These are phyloP conservation scores for Suillus brevipes DNA, from an alignment of 768 basidiomycete genomes.

Conservation along the genomic window DNA sequence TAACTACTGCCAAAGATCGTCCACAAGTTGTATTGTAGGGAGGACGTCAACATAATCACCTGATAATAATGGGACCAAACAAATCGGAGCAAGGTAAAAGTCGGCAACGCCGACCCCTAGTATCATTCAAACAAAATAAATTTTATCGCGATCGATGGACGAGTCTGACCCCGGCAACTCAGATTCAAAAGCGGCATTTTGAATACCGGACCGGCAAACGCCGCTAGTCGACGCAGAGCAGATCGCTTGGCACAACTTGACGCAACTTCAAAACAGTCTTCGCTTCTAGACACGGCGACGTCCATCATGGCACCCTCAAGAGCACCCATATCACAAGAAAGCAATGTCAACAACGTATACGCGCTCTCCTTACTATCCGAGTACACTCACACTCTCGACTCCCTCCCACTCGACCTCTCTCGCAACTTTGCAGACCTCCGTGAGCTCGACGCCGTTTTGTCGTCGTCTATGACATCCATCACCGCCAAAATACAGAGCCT, in stretches of 20 bases:
- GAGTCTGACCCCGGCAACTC: background rate
- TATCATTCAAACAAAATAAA: background rate
- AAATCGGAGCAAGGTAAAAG: too few relatives aligned
- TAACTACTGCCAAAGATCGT: too few relatives aligned
- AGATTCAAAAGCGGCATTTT: background rate
- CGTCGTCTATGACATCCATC: slow-evolving; percentile 80
- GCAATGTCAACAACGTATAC: slow-evolving; percentile 49
- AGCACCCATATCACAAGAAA: slow-evolving; percentile 28
- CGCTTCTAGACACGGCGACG: background rate
- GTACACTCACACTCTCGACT: slow-evolving; percentile 90
- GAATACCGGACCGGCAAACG: slow-evolving; percentile 31
- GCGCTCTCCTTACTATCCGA: slow-evolving; percentile 73
- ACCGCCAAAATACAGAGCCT: slow-evolving; percentile 77
- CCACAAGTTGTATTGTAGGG: too few relatives aligned
- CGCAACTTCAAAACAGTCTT: background rate
- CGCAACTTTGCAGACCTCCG: slow-evolving; percentile 94
- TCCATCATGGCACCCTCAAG: slow-evolving; percentile 39
- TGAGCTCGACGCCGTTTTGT: slow-evolving; percentile 97
- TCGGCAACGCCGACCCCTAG: too few relatives aligned
- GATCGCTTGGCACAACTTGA: background rate
- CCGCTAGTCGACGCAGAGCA: slow-evolving; percentile 14
- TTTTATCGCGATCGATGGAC: background rate
- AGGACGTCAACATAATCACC: too few relatives aligned
- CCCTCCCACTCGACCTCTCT: slow-evolving; percentile 91
- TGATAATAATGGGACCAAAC: too few relatives aligned